Evolutionary conservation across 257 asterid genomes (phyloP), one percentile per base, ranked within the genome.

Genomic region (Lithospermum erythrorhizon): DNA sequence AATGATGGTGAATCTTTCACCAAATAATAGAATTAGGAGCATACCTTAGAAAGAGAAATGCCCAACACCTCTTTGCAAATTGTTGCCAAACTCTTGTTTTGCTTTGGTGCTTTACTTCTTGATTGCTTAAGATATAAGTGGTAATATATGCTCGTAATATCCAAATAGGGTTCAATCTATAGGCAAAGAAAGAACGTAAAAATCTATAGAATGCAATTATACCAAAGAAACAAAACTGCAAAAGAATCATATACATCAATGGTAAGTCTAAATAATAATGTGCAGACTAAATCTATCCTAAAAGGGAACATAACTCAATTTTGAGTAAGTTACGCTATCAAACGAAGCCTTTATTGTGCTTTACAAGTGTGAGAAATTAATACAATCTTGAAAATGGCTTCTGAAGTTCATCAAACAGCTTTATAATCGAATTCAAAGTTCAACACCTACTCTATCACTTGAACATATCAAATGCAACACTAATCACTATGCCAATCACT

Each of bases 111-210:
- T 76, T 75, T 82, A 64, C 81, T 76, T 61, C 84, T 90, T 1
- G 51, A 55, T 68, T 76, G 82, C 61, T 79, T 85, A 67, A 78
- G 82, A 68, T 73, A 90, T 29, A 89, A 80, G 75, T 69, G 66
- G 75, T 71, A 76, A 82, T 84, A 84, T 65, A 86, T 69, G 60
- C 78, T 82, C 59, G 79, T 76, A 59, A 84, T 80, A 67, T 91
- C 97, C 19, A 91, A 67, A 75, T 65, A 91, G 7, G 98, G 98
- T 68, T 89, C 97, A 76, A 91, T 87, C 97, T 89, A 58, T 55
- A 65, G 66, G 9, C 68, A 77, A 65, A 59, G 61, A 23, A 57
- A 21, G 66, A 41, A 3, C 3, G 32, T 3, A 35, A 35, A 41
- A 1, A 37, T 41, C 18, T 41, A 8, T 41, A 41, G 11, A 41